These are phyloP conservation scores for Vigna nakashimae DNA, from an alignment of 306 rosid genomes.

Conservation along the genomic window DNA sequence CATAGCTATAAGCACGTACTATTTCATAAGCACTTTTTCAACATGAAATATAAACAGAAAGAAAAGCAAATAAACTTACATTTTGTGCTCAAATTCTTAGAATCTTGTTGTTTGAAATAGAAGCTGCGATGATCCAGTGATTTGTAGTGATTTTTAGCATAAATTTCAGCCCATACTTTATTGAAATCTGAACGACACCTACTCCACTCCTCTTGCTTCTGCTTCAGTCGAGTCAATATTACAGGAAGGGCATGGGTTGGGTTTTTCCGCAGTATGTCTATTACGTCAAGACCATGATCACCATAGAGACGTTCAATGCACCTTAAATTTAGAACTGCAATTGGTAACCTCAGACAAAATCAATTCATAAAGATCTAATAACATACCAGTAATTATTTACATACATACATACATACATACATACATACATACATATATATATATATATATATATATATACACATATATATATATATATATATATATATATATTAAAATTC, in stretches of 20 bases:
- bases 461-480: too few relatives aligned
- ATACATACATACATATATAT: too few relatives aligned
- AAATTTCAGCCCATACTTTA: constrained; percentile 98
- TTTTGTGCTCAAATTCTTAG: constrained; percentile 93
- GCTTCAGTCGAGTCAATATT: constrained; percentile 89
- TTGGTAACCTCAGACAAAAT: constrained; percentile 26
- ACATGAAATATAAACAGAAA: constrained; percentile 26
- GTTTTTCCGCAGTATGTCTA: constrained; percentile 91
- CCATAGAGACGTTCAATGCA: constrained; percentile 98
- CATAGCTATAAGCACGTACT: not conserved
- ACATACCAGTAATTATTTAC: too few relatives aligned
- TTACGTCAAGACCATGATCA: constrained; percentile 96
- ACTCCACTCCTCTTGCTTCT: constrained; percentile 98
- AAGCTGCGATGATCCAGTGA: constrained; percentile 99
- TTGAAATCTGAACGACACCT: constrained; percentile 90
- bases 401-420: too few relatives aligned
- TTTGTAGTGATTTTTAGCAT: constrained; percentile 92
- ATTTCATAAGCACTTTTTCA: not conserved
- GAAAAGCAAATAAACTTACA: constrained; percentile 54
- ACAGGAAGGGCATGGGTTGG: constrained; percentile 84
- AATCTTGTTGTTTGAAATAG: constrained; percentile 98
- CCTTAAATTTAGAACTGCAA: constrained; percentile 86
- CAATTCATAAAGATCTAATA: constrained; percentile 21
- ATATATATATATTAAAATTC: not conserved
- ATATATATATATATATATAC: not conserved